Conservation (phyloP, 2,329 filamentous ascomycete species). For the Beauveria pseudobassiana region DNA sequence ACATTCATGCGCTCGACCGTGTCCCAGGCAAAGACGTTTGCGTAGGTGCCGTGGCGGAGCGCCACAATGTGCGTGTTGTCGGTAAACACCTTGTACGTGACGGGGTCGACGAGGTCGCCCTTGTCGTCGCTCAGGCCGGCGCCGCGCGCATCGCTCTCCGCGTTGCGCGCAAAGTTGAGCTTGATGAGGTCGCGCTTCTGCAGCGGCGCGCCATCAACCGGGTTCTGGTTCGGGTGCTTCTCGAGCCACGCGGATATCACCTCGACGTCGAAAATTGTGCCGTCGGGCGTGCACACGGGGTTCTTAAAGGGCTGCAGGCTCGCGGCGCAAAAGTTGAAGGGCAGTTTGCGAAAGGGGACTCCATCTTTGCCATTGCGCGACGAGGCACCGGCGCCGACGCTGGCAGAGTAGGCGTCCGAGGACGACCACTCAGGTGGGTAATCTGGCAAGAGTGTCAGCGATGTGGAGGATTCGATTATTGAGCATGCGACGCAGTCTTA, state of each 20-base stretch:
- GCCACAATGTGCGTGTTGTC: conserved; percentile 97
- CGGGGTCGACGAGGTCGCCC: conserved; percentile 87
- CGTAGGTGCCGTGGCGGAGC: conserved; percentile 68
- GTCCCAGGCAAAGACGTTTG: conserved; percentile 95
- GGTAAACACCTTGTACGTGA: conserved; percentile 95
- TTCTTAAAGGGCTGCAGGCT: conserved; percentile 93
- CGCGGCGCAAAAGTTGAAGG: conserved; percentile 96
- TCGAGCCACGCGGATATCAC: conserved; percentile 92
- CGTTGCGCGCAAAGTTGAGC: conserved; percentile 86
- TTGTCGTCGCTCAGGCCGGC: conserved; percentile 43
- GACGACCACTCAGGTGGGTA: conserved; percentile 96
- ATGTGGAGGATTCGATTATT: neutral
- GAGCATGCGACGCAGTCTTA: conserved; percentile 17
- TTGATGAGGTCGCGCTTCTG: conserved; percentile 79
- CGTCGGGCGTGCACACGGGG: conserved; percentile 81
- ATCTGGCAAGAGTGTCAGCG: conserved; percentile 41
- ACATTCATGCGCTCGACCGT: conserved; percentile 93
- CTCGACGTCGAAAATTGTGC: conserved; percentile 90
- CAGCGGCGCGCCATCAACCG: conserved; percentile 73
- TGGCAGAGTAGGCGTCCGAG: conserved; percentile 79
- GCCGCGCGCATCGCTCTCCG: conserved; percentile 51
- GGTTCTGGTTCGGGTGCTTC: conserved; percentile 80
- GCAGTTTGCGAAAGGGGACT: conserved; percentile 74
- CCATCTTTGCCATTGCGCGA: conserved; percentile 37
- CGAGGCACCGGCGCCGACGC: conserved; percentile 60